Base-by-base conservation (phyloP, 805 yeast species). In the Komagataella kurtzmanii region DNA sequence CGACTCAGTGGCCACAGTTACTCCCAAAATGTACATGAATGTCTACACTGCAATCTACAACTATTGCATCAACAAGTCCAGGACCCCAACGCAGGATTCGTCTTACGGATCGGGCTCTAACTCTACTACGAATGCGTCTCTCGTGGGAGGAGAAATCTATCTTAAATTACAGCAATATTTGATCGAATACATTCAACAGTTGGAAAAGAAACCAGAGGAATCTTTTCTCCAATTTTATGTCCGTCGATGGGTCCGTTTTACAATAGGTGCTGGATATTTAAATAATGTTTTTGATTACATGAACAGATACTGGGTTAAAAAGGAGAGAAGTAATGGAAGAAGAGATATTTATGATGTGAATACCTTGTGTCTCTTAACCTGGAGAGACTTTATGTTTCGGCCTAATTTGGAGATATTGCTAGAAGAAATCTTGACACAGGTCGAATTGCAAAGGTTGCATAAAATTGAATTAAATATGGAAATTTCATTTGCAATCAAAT, bases 281-380 rank as follows among this genome's bases (percentile, higher is more conserved):
- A 89, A 88, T 65, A 93, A 95, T 64, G 90, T 95, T 5, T 87
- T 93, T 61, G 97, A 91, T 65, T 93, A 93, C 67, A 81, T 93
- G 78, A 93, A 93, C 67, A 78, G 98, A 55, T 93, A 91, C 68
- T 93, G 99, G 99, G 97, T 95, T 47, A 86, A 85, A 59, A 90
- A 95, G 62, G 98, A 91, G 67, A 77, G 98, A 61, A 85, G 88
- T 46, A 97, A 91, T 64, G 97, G 97, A 17, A 80, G 88, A 60
- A 77, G 89, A 56, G 89, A 88, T 61, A 82, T 93, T 48, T 88
- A 81, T 65, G 99, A 93, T 66, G 95, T 95, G 19, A 83, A 89
- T 63, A 88, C 97, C 3, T 72, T 93, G 56, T 85, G 96, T 50
- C 71, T 91, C 50, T 74, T 89, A 57, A 83, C 87, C 49, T 93